These are phyloP conservation scores for Thraustotheca clavata DNA, from an alignment of 352 stramenopile genomes.

Conservation along the genomic window DNA sequence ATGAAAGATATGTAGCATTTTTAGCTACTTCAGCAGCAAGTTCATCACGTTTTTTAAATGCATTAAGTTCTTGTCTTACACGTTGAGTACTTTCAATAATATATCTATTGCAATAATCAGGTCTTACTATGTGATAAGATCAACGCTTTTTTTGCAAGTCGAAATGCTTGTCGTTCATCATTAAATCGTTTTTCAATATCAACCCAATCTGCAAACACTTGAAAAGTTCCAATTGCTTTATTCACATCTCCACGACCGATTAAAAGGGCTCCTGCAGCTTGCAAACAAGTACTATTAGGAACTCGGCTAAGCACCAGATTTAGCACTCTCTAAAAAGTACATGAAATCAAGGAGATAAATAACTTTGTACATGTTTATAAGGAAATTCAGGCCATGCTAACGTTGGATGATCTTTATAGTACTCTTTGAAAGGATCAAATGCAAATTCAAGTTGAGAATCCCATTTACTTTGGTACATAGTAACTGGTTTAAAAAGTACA, in stretches of 20 bases:
- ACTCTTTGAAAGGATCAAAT: slow-evolving; percentile 42
- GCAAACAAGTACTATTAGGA: slow-evolving; percentile 23
- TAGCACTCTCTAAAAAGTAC: slow-evolving; percentile 25
- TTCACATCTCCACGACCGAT: slow-evolving; percentile 35
- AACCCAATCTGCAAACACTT: slow-evolving; percentile 28
- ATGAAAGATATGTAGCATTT: not conserved
- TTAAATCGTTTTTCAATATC: slow-evolving; percentile 29
- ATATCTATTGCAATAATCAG: not conserved
- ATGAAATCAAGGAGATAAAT: too few species aligned
- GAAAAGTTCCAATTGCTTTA: slow-evolving; percentile 37
- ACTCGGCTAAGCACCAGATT: slow-evolving; percentile 39
- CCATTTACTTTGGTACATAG: not conserved
- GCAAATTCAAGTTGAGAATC: slow-evolving; percentile 31
- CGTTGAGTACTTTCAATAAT: not conserved
- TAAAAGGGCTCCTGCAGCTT: slow-evolving; percentile 43
- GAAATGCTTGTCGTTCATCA: slow-evolving; percentile 41
- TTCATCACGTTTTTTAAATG: slow-evolving; percentile 28
- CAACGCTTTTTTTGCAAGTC: slow-evolving; percentile 35
- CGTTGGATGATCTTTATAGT: slow-evolving; percentile 39
- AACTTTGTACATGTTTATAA: slow-evolving; percentile 44
- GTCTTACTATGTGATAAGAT: slow-evolving; percentile 4
- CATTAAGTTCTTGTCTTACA: slow-evolving; percentile 30
- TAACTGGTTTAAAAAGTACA: not conserved
- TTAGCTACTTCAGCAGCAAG: slow-evolving; percentile 22
- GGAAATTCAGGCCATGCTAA: slow-evolving; percentile 54